phyloP scores from a whole-genome alignment of 2,329 filamentous ascomycete species.

The Juglanconis juglandina region DNA sequence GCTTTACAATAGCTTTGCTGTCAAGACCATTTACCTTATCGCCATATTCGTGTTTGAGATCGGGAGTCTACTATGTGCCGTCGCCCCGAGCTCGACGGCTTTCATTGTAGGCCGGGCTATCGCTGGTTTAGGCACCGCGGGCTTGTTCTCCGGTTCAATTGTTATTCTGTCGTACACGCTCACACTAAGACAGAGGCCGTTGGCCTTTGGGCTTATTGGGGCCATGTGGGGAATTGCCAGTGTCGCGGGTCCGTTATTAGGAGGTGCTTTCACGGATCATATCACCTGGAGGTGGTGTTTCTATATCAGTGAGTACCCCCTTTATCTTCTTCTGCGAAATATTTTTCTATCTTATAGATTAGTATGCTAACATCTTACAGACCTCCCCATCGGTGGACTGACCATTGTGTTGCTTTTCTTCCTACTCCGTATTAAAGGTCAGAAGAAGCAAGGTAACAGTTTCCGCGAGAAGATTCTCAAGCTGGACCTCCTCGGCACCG shows the following conservation, averaged over 20 bases:
- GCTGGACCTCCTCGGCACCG: conserved; percentile 48
- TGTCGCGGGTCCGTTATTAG: conserved; percentile 49
- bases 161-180: conserved; percentile 47
- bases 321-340: not conserved
- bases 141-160: conserved; percentile 48
- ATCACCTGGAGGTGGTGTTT: conserved; percentile 54
- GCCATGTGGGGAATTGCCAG: conserved; percentile 51
- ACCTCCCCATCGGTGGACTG: conserved; percentile 43
- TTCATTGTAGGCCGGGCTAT: conserved; percentile 52
- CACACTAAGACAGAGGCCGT: conserved; percentile 50
- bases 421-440: conserved; percentile 38
- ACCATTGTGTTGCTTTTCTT: conserved; percentile 47
- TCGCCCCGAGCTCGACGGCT: conserved; percentile 42
- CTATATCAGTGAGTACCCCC: conserved; percentile 26
- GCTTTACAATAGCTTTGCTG: conserved; percentile 47
- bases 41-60: conserved; percentile 32
- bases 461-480: conserved; percentile 37
- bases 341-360: not conserved
- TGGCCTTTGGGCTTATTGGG: conserved; percentile 53
- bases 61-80: conserved; percentile 35
- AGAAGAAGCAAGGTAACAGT: conserved; percentile 28
- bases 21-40: conserved; percentile 44
- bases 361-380: conserved; percentile 3
- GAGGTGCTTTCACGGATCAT: conserved; percentile 48
- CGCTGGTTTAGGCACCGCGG: conserved; percentile 49